Evolutionary conservation across 2,329 filamentous ascomycete genomes (phyloP).

Genomic region (Fonsecaea multimorphosa): DNA sequence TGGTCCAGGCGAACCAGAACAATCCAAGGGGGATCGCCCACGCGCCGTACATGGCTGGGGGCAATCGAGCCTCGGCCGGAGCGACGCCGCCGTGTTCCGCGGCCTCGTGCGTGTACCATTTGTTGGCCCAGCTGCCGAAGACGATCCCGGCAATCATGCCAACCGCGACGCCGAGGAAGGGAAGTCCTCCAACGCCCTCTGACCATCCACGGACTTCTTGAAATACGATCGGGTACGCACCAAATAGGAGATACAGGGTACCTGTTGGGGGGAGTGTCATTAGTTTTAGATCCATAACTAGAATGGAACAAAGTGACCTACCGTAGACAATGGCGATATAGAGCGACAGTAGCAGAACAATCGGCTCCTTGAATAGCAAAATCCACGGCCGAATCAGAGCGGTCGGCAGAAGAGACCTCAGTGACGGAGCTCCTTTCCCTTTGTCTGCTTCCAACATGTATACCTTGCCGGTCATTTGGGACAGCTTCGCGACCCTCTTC

Average conservation of each 20-base stretch:
- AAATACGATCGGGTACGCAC: conserved; percentile 71
- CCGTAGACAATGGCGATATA: conserved; percentile 61
- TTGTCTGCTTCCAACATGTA: conserved; percentile 62
- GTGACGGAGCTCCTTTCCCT: conserved; percentile 52
- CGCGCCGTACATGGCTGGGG: conserved; percentile 66
- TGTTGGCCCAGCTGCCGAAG: conserved; percentile 64
- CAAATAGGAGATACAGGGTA: conserved; percentile 64
- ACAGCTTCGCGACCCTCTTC: conserved; percentile 58
- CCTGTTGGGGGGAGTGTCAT: conserved; percentile 52
- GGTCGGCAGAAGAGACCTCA: conserved; percentile 58
- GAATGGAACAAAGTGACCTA: conserved; percentile 47
- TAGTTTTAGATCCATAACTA: too few species aligned
- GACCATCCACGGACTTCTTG: conserved; percentile 65
- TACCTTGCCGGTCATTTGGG: conserved; percentile 60
- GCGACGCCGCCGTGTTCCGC: conserved; percentile 60
- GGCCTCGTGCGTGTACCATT: conserved; percentile 57
- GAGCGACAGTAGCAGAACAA: conserved; percentile 67
- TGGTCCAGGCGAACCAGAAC: conserved; percentile 74
- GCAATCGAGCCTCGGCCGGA: conserved; percentile 70
- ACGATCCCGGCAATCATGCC: conserved; percentile 67
- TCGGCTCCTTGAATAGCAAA: conserved; percentile 72
- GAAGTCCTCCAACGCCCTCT: conserved; percentile 64
- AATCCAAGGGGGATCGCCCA: conserved; percentile 67
- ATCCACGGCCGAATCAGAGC: conserved; percentile 71
- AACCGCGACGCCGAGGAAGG: conserved; percentile 72